These are phyloP conservation scores for Grigorovia transvaalensis DNA, from an alignment of 805 yeast genomes.

Conservation along the genomic window DNA sequence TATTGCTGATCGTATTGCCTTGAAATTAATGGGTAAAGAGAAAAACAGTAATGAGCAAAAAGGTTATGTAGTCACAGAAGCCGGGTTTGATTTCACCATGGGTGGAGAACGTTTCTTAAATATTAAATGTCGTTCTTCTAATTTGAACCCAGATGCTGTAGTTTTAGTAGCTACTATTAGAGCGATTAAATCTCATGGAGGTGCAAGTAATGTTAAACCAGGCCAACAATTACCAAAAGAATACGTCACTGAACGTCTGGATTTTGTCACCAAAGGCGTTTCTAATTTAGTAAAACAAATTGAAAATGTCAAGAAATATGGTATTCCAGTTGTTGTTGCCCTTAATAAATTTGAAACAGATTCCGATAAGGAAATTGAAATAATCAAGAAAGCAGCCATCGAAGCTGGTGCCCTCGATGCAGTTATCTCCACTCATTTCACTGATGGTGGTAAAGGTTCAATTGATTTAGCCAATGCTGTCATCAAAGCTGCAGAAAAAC, in stretches of 20 bases:
- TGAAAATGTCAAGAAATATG: constrained; percentile 69
- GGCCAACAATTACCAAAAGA: constrained; percentile 79
- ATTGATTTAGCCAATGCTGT: constrained; percentile 76
- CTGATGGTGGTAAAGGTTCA: constrained; percentile 90
- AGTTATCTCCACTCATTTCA: constrained; percentile 89
- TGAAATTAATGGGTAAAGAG: constrained; percentile 71
- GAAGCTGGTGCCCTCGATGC: constrained; percentile 93
- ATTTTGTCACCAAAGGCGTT: constrained; percentile 66
- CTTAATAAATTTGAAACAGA: constrained; percentile 82
- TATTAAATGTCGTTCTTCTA: constrained; percentile 90
- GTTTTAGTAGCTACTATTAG: constrained; percentile 93
- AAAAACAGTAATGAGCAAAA: constrained; percentile 30
- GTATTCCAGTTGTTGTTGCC: constrained; percentile 90
- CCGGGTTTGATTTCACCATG: constrained; percentile 98
- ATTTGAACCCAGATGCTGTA: constrained; percentile 77
- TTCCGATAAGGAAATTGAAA: constrained; percentile 66
- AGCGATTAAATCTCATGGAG: constrained; percentile 95
- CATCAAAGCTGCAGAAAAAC: constrained; percentile 50
- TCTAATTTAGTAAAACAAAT: constrained; percentile 87
- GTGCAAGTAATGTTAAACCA: constrained; percentile 93
- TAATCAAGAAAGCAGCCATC: constrained; percentile 68
- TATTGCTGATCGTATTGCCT: constrained; percentile 84
- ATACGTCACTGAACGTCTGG: constrained; percentile 73
- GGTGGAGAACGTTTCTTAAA: constrained; percentile 97
- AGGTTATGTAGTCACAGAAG: constrained; percentile 94